Evolutionary conservation across 148 eudicot genomes (phyloP), one percentile per base, ranked within the genome.

Genomic region (Rhododendron henanense): DNA sequence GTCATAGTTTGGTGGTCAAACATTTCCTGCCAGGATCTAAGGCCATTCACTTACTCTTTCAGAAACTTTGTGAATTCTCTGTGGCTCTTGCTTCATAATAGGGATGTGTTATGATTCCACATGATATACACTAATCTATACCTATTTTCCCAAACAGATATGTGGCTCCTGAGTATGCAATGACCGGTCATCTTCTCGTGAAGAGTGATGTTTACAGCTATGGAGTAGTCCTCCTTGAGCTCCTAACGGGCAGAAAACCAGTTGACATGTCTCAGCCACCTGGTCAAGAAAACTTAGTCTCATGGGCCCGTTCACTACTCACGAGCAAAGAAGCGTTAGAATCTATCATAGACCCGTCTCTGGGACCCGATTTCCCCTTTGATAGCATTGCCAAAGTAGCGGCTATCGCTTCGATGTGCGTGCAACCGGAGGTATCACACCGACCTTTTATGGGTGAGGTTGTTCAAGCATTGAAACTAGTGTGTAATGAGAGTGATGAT

Each of bases 391-490:
- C 94, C 21, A 95, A 95, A 90, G 98, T 95, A 37, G 97, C 98
- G 1, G 99, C 98, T 28, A 96, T 95, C 13, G 99, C 99, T 11
- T 96, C 99, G 23, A 96, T 95, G 99, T 96, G 98, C 50, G 98
- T 96, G 67, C 95, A 96, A 78, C 95, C 96, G 0, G 99, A 96
- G 91, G 99, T 96, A 10, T 93, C 98, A 18, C 95, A 96, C 81
- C 93, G 99, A 45, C 99, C 99, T 63, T 96, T 95, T 87, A 96
- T 96, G 99, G 96, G 99, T 21, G 99, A 96, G 91, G 99, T 96
- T 18, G 99, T 96, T 28, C 99, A 96, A 88, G 99, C 99, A 41
- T 87, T 96, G 87, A 96, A 94, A 88, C 90, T 96, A 59, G 94
- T 96, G 0, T 96, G 92, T 76, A 90, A 88, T 23, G 98, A 95